Conservation (phyloP, 225 moss, liverwort and hornwort genomes). For the Lunularia cruciata region DNA sequence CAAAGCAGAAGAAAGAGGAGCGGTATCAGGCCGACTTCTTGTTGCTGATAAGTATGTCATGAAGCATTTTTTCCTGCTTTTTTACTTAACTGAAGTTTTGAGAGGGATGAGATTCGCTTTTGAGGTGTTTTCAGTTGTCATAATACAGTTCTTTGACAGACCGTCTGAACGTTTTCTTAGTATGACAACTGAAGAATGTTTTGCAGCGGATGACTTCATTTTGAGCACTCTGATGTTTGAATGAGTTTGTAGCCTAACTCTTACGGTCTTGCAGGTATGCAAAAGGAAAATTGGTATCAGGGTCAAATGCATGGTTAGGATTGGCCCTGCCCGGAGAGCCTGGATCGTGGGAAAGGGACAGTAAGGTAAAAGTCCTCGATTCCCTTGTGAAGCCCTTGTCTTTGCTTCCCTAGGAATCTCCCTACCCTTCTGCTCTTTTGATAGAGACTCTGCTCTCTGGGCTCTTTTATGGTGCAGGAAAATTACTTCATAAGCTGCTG, state of each 20-base stretch:
- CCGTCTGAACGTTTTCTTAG: not conserved
- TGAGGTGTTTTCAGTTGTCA: not conserved
- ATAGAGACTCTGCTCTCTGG: no score
- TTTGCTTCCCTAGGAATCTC: not conserved
- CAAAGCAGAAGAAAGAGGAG: conserved; percentile 56
- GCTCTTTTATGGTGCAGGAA: no score
- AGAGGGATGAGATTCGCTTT: not conserved
- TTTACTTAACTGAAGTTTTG: no score
- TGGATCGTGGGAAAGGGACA: conserved; percentile 19
- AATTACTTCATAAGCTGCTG: no score
- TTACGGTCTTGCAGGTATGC: not conserved
- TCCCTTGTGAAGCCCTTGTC: not conserved
- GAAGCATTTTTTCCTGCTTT: not conserved
- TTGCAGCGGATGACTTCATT: not conserved
- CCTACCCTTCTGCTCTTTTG: no score
- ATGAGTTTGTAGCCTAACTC: not conserved
- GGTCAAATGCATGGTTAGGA: conserved; percentile 16
- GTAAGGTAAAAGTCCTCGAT: conserved; percentile 5
- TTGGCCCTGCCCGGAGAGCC: conserved; percentile 9
- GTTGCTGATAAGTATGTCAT: conserved; percentile 16
- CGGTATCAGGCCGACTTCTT: conserved; percentile 28
- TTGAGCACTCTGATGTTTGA: not conserved
- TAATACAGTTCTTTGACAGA: not conserved
- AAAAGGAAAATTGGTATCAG: not conserved
- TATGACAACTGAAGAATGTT: not conserved